Base-by-base conservation (phyloP, 129 eudicot genomes). In the Artemisia annua region DNA sequence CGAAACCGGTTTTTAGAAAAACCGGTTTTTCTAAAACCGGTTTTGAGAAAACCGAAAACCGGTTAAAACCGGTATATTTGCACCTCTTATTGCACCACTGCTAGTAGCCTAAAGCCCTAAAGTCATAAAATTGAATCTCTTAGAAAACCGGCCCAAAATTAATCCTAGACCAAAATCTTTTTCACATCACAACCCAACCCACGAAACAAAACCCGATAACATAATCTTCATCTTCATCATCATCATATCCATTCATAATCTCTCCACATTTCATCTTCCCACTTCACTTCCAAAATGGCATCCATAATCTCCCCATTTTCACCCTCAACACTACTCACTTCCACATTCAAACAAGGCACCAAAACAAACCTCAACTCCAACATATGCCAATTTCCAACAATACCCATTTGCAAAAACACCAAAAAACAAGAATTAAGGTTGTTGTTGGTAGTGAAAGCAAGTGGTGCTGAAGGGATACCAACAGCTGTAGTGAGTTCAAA, bases 331-430 rank as follows among this genome's bases (percentile, higher is more conserved):
- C 56, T 24, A 7, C 50, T 66, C 17, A 54, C 11, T 48, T 19
- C 43, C 3, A 74, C 50, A n/a, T n/a, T 3, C 10, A 49, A 2
- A n/a, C 53, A 59, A 65, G 96, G 92, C 3, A 89, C 78, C 75
- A 72, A 67, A 9, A 78, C 50, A 60, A 73, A 26, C 43, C 81
- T 89, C 43, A 82, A 75, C 61, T 50, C 75, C 62, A 80, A 58
- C 78, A 50, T 74, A n/a, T 57, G 54, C 48, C 79, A 74, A 10
- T 70, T 81, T 60, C 71, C 82, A 71, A 8, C 24, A 48, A 18
- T 32, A 49, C 18, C 48, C 50, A 48, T 28, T 16, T 71, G 18
- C 66, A 48, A 49, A 49, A 39, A 7, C 70, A 17, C 12, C 76
- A 71, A 58, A 20, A 10, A 58, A 58, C 15, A 58, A 58, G 60